A percentile compares a stretch with the other conserved stretches of the same genome.
These are phyloP conservation scores for Agrostemma githago DNA, from an alignment of 148 eudicot genomes.

Conservation along the genomic window DNA sequence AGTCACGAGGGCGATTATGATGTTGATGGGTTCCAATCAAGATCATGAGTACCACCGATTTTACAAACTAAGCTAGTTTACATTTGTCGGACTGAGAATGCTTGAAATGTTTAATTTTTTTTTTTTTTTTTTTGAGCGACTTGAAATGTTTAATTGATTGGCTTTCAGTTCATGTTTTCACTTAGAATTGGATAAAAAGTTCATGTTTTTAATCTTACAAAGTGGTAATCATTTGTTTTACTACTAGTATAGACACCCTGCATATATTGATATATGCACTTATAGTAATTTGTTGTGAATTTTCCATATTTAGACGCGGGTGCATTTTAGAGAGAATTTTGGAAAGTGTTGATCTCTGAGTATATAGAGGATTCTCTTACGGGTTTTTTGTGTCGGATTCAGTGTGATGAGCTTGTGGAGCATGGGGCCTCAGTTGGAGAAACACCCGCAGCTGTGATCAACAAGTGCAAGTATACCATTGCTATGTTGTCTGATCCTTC, in stretches of 20 bases:
- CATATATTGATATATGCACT: too few species aligned
- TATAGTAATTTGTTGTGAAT: too few species aligned
- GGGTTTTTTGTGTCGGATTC: slow-evolving; percentile 10
- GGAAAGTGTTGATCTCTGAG: too few species aligned
- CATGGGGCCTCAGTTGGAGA: slow-evolving; percentile 88
- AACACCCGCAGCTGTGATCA: slow-evolving; percentile 79
- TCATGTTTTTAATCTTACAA: not conserved
- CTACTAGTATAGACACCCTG: not conserved
- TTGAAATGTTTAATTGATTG: not conserved
- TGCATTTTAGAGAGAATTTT: not conserved
- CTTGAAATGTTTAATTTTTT: not conserved
- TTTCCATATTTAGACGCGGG: too few species aligned
- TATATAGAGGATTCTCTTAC: too few species aligned
- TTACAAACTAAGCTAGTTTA: too few species aligned
- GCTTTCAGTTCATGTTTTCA: not conserved
- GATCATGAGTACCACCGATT: too few species aligned
- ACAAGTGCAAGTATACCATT: slow-evolving; percentile 90
- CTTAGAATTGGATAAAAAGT: not conserved
- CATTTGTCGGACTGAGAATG: not conserved
- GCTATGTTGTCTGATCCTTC: slow-evolving; percentile 89
- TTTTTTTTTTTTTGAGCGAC: too few species aligned
- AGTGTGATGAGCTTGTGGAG: slow-evolving; percentile 91
- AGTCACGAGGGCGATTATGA: too few species aligned
- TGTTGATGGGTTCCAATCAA: too few species aligned
- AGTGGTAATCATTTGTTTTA: not conserved